Percentiles rank a stretch among this genome's conserved stretches.
These are phyloP conservation scores for Podila horticola DNA, from an alignment of 192 early-diverging fungal genomes.

Conservation along the genomic window DNA sequence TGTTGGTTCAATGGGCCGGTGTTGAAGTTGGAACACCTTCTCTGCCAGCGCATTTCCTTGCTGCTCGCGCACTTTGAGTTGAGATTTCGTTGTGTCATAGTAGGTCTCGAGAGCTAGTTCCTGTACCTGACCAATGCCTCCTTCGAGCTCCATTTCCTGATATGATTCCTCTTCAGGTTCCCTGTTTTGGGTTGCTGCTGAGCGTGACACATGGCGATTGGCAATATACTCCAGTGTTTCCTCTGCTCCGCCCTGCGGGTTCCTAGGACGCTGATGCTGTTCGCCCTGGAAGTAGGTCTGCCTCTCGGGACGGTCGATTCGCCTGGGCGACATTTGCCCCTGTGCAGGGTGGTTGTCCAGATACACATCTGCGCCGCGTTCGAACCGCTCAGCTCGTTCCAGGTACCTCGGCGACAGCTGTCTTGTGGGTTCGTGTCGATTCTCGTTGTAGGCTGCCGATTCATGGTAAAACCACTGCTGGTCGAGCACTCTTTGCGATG, in stretches of 20 bases:
- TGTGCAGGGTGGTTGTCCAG: neutral
- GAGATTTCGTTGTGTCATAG: slow-evolving; percentile 44
- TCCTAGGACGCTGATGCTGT: neutral
- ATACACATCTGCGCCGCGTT: neutral
- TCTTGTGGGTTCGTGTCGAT: neutral
- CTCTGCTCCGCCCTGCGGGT: neutral
- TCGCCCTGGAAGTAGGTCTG: neutral
- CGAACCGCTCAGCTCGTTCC: neutral
- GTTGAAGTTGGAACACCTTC: slow-evolving; percentile 21
- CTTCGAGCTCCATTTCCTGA: slow-evolving; percentile 15
- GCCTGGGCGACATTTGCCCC: slow-evolving; percentile 1
- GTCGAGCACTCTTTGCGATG: neutral
- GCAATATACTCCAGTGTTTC: neutral
- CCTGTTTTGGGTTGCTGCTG: slow-evolving; percentile 13
- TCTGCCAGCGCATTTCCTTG: slow-evolving; percentile 24
- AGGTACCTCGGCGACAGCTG: neutral
- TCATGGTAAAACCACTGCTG: neutral
- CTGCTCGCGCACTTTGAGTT: slow-evolving; percentile 32
- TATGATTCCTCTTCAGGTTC: slow-evolving; percentile 11
- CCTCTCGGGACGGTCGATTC: neutral
- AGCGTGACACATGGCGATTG: slow-evolving; percentile 3
- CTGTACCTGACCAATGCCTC: slow-evolving; percentile 5
- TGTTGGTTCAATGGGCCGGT: slow-evolving; percentile 6
- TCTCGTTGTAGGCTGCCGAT: neutral
- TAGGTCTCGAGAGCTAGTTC: slow-evolving; percentile 42